phyloP scores from a whole-genome alignment of 1,139 yeast species.

The Ogataea hybrid region DNA sequence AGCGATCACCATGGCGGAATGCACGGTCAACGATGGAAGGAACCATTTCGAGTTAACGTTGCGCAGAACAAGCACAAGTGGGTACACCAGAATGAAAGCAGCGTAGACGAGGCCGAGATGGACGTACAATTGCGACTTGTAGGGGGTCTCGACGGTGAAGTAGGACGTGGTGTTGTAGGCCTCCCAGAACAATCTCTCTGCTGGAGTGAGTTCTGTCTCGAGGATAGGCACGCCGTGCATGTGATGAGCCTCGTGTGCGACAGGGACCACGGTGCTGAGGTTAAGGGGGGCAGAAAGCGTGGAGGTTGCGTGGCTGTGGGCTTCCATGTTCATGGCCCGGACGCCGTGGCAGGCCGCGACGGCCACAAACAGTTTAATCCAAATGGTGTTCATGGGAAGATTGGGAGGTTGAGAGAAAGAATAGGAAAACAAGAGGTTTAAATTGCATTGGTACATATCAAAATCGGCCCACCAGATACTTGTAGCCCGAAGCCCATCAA shows the following conservation, averaged over 20 bases:
- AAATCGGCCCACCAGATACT: background rate
- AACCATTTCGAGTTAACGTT: slow-evolving; percentile 57
- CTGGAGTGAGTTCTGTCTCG: slow-evolving; percentile 64
- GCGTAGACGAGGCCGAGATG: slow-evolving; percentile 52
- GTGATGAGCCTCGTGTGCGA: slow-evolving; percentile 52
- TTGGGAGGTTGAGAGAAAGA: background rate
- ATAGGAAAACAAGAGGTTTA: background rate
- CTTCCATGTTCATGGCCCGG: slow-evolving; percentile 23
- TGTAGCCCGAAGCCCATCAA: background rate
- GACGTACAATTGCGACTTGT: slow-evolving; percentile 50
- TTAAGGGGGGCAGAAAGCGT: slow-evolving; percentile 1
- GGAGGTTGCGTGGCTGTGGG: slow-evolving; percentile 9
- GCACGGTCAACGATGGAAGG: slow-evolving; percentile 53
- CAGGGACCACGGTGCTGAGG: slow-evolving; percentile 30
- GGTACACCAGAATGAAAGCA: slow-evolving; percentile 61
- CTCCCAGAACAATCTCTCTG: slow-evolving; percentile 77
- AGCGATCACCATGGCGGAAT: slow-evolving; percentile 43
- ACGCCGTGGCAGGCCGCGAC: background rate
- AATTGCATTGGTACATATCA: background rate
- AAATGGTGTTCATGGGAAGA: background rate
- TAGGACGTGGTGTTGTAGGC: slow-evolving; percentile 77
- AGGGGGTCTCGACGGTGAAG: slow-evolving; percentile 53
- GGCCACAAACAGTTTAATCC: background rate
- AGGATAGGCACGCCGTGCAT: slow-evolving; percentile 78
- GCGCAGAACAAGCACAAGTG: slow-evolving; percentile 65